These are phyloP conservation scores for Xenosphaeropsis pyriputrescens DNA, from an alignment of 2,329 filamentous ascomycete species.

Conservation along the genomic window DNA sequence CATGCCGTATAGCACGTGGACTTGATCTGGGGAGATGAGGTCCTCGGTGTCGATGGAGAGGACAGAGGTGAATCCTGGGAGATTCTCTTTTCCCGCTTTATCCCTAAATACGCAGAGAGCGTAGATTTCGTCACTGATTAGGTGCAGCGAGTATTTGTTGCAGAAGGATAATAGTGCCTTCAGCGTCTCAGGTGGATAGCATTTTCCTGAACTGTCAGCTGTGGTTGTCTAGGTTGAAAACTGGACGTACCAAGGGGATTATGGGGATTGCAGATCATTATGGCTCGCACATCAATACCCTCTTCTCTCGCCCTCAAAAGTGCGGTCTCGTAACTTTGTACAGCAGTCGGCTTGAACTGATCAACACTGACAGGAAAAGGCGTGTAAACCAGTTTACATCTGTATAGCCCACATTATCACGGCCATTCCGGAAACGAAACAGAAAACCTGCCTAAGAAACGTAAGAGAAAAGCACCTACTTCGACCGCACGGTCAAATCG, in stretches of 20 bases:
- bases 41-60: conserved; percentile 27
- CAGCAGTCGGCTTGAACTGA: conserved; percentile 1
- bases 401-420: not conserved
- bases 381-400: conserved; percentile 2
- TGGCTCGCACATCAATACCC: conserved; percentile 21
- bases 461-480: not conserved
- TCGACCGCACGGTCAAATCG: conserved; percentile 1
- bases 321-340: not conserved
- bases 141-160: conserved; percentile 25
- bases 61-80: conserved; percentile 27
- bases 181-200: conserved; percentile 11
- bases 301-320: not conserved
- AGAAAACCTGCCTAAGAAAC: too few relatives aligned
- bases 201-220: conserved; percentile 3
- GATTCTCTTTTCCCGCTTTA: too few relatives aligned
- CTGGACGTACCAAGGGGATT: conserved; percentile 16
- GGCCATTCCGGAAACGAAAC: too few relatives aligned
- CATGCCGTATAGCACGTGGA: not conserved
- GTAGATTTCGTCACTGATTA: conserved; percentile 35
- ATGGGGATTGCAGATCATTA: conserved; percentile 23
- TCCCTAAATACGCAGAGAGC: conserved; percentile 24
- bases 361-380: not conserved
- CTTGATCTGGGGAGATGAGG: not conserved
- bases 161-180: conserved; percentile 22
- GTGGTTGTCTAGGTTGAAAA: conserved; percentile 26